Evolutionary conservation across 2,329 filamentous ascomycete species (phyloP).

Genomic region (Paraphoma chrysanthemicola): DNA sequence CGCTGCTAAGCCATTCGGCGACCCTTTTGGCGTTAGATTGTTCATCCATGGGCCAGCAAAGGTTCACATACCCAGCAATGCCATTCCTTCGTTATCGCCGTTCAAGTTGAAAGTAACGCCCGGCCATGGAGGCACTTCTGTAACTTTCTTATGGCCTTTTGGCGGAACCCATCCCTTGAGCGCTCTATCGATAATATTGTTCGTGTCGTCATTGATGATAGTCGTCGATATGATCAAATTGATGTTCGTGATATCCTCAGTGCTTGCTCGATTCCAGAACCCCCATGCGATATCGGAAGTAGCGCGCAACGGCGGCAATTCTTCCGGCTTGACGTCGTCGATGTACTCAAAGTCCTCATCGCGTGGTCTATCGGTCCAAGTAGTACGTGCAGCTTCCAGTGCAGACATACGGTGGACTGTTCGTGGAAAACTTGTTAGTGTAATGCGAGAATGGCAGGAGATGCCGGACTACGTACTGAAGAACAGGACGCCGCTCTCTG

Average conservation of each 20-base stretch:
- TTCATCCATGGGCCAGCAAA: background rate
- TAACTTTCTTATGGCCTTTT: background rate
- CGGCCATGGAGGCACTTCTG: conserved; percentile 6
- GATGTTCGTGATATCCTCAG: conserved; percentile 1
- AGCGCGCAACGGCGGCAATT: conserved; percentile 12
- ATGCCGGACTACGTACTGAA: background rate
- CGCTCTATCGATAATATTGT: conserved; percentile 5
- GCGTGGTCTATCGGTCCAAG: background rate
- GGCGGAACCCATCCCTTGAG: background rate
- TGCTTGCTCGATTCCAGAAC: conserved; percentile 13
- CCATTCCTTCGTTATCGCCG: background rate
- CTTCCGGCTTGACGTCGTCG: background rate
- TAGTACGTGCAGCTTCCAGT: background rate
- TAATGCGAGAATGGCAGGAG: too few species aligned
- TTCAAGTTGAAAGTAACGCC: background rate
- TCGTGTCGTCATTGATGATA: conserved; percentile 10
- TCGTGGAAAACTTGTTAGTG: background rate
- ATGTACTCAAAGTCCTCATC: background rate
- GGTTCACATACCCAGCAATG: background rate
- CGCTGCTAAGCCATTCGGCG: conserved; percentile 12
- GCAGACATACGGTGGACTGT: background rate
- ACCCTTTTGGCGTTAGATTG: conserved; percentile 4
- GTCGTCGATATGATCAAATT: conserved; percentile 18
- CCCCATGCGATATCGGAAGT: conserved; percentile 16
- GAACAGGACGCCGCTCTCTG: background rate